Evolutionary conservation across 2,329 filamentous ascomycete species (phyloP).

Genomic region (Pseudopyricularia cyperi): DNA sequence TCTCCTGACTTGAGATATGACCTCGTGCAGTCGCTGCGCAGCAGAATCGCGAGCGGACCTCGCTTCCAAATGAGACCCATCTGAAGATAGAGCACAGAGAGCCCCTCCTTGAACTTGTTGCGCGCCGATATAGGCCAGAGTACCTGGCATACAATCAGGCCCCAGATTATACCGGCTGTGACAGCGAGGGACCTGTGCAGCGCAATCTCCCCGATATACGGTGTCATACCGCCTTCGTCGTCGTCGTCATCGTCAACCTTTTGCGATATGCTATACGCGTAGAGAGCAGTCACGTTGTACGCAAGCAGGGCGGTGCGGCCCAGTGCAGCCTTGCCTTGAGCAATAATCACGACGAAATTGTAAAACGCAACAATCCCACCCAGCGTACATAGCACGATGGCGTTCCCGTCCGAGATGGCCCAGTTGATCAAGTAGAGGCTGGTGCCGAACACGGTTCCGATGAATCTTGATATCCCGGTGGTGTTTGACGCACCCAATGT

Average conservation of each 20-base stretch:
- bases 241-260: conserved; percentile 71
- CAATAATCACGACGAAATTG: conserved; percentile 84
- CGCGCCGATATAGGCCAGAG: conserved; percentile 92
- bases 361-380: conserved; percentile 71
- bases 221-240: conserved; percentile 74
- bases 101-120: conserved; percentile 74
- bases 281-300: conserved; percentile 90
- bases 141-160: conserved; percentile 73
- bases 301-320: conserved; percentile 89
- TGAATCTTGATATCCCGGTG: conserved; percentile 73
- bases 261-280: conserved; percentile 80
- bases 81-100: conserved; percentile 83
- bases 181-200: conserved; percentile 81
- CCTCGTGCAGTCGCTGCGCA: conserved; percentile 40
- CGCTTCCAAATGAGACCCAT: conserved; percentile 96
- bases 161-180: conserved; percentile 79
- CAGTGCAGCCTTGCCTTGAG: conserved; percentile 72
- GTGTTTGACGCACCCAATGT: conserved; percentile 94
- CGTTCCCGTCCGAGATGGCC: conserved; percentile 62
- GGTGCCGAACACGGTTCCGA: conserved; percentile 76
- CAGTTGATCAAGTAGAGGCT: conserved; percentile 63
- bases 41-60: conserved; percentile 67
- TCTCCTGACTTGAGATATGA: conserved; percentile 82
- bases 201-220: conserved; percentile 77
- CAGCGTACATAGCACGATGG: conserved; percentile 61